Percentiles rank a stretch among this genome's conserved stretches.
phyloP scores from a whole-genome alignment of 2,329 filamentous ascomycete genomes.

The Trichoderma citrinoviride region DNA sequence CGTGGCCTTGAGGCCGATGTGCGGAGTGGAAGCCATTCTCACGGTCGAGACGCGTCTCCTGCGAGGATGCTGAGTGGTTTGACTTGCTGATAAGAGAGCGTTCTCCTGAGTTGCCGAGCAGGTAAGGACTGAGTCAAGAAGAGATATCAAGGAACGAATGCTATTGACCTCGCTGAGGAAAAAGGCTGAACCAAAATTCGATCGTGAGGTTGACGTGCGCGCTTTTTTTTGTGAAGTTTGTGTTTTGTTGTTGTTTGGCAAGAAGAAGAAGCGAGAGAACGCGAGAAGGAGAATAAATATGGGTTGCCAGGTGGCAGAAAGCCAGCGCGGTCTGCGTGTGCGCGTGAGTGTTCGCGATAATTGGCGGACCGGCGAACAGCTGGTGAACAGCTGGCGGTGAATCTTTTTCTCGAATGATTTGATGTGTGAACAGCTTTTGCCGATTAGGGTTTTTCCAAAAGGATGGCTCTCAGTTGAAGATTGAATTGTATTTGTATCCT shows the following conservation, averaged over 20 bases:
- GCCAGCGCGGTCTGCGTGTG: not conserved
- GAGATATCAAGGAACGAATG: conserved; percentile 14
- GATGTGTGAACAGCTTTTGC: not conserved
- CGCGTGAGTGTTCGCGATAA: not conserved
- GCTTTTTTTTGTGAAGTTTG: not conserved
- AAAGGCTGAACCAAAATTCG: conserved; percentile 18
- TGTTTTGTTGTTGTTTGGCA: conserved; percentile 4
- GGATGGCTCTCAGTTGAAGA: not conserved
- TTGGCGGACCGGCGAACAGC: not conserved
- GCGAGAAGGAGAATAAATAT: not conserved
- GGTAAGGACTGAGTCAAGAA: conserved; percentile 15
- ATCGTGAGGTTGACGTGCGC: conserved; percentile 3
- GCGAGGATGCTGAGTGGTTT: conserved; percentile 11
- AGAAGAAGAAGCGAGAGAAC: conserved; percentile 3
- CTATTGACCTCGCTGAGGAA: conserved; percentile 21
- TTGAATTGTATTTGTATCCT: not conserved
- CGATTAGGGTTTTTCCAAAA: not conserved
- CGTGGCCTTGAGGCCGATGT: conserved; percentile 27
- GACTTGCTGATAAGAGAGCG: not conserved
- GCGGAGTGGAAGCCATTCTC: conserved; percentile 3
- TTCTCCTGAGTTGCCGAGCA: not conserved
- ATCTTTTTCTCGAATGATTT: not conserved
- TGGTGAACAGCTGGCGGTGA: conserved; percentile 10
- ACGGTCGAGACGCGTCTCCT: conserved; percentile 12
- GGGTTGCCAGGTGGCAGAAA: conserved; percentile 15